These are phyloP conservation scores for Neurospora sp. DNA, from an alignment of 495 filamentous ascomycete genomes.

Conservation along the genomic window DNA sequence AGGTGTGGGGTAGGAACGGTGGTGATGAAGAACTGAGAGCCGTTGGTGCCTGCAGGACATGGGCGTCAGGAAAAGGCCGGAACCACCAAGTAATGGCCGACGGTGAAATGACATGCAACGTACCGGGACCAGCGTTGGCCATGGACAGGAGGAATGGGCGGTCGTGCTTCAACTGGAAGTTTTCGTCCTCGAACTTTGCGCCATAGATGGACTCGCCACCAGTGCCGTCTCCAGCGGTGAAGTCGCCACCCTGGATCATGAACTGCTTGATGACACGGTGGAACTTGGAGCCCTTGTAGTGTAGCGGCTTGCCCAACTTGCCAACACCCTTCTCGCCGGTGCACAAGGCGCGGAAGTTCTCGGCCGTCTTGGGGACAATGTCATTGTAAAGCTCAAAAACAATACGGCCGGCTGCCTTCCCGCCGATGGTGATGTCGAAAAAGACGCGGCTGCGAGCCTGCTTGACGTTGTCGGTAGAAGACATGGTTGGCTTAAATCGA, in stretches of 20 bases:
- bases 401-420: conserved; percentile 60
- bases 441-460: conserved; percentile 61
- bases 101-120: conserved; percentile 13
- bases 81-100: background rate
- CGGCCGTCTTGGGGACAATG: conserved; percentile 86
- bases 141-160: conserved; percentile 92
- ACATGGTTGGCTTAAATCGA: conserved; percentile 16
- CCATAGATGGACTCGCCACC: conserved; percentile 98
- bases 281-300: conserved; percentile 86
- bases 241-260: conserved; percentile 99
- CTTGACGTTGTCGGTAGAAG: conserved; percentile 26
- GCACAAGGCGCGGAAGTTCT: conserved; percentile 95
- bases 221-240: conserved; percentile 88
- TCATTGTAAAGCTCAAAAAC: conserved; percentile 81
- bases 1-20: conserved; percentile 90
- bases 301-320: conserved; percentile 74
- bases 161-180: conserved; percentile 87
- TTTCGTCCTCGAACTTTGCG: conserved; percentile 96
- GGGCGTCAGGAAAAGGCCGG: conserved; percentile 7
- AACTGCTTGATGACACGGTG: conserved; percentile 97
- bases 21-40: conserved; percentile 96
- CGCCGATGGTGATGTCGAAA: conserved; percentile 79
- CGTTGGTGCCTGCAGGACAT: conserved; percentile 61
- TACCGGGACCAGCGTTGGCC: conserved; percentile 95
- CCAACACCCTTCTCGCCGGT: conserved; percentile 82